Evolutionary conservation across 768 basidiomycete genomes (phyloP).

Genomic region (Phaffia tasmanica): DNA sequence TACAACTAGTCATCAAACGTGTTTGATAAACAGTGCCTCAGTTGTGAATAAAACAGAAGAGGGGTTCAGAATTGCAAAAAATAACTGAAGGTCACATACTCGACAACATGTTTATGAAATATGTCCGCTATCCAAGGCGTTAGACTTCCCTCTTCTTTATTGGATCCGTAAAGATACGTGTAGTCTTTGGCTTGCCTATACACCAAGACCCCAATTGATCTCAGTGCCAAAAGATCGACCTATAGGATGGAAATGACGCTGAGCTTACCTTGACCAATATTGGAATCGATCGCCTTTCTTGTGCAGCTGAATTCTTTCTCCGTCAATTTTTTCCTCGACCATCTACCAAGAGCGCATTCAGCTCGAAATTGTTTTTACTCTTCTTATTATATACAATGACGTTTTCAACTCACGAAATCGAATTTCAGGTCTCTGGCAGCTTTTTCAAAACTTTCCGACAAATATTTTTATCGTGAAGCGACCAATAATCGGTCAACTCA

Average conservation of each 20-base stretch:
- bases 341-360: slow-evolving; percentile 42
- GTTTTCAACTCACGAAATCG: background rate
- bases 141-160: slow-evolving; percentile 56
- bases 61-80: too few species aligned
- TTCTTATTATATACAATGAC: too few species aligned
- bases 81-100: slow-evolving; percentile 49
- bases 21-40: slow-evolving; percentile 11
- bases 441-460: background rate
- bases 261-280: slow-evolving; percentile 72
- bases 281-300: slow-evolving; percentile 82
- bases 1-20: slow-evolving; percentile 49
- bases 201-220: background rate
- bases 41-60: background rate
- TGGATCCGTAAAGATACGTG: slow-evolving; percentile 80
- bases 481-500: background rate
- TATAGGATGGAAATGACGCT: slow-evolving; percentile 23
- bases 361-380: background rate
- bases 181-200: slow-evolving; percentile 79
- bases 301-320: slow-evolving; percentile 91
- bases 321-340: slow-evolving; percentile 95
- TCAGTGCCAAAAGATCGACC: slow-evolving; percentile 22
- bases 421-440: slow-evolving; percentile 8
- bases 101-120: slow-evolving; percentile 63
- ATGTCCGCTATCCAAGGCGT: slow-evolving; percentile 73
- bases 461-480: background rate